Percentiles rank a stretch among this genome's conserved stretches.
Evolutionary conservation across 2,329 filamentous ascomycete genomes (phyloP).

Genomic region (Talaromyces sp.): DNA sequence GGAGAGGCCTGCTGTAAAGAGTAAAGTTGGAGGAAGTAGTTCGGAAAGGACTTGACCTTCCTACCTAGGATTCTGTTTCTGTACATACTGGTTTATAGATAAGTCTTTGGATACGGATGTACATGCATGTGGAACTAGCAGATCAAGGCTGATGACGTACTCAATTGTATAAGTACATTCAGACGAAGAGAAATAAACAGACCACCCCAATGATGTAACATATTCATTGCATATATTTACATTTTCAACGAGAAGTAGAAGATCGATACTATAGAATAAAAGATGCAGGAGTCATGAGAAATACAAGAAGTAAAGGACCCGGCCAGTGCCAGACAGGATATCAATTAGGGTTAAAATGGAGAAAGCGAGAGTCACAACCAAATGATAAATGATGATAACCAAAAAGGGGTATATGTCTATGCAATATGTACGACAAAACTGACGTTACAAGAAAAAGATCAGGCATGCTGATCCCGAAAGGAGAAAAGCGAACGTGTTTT

Average conservation of each 20-base stretch:
- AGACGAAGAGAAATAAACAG: neutral
- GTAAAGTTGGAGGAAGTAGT: neutral
- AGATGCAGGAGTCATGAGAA: neutral
- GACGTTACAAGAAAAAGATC: neutral
- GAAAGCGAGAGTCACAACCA: neutral
- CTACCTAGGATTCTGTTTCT: neutral
- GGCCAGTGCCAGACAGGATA: neutral
- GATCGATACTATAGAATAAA: neutral
- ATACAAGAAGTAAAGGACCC: neutral
- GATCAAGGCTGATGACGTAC: neutral
- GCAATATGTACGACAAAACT: neutral
- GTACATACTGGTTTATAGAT: too few species aligned
- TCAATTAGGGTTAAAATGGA: neutral
- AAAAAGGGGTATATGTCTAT: slow-evolving; percentile 3
- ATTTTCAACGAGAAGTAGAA: neutral
- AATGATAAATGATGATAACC: neutral
- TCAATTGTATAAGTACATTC: neutral
- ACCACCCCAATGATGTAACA: neutral
- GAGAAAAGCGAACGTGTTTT: slow-evolving; percentile 2
- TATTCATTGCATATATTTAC: neutral
- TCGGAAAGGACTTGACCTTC: neutral
- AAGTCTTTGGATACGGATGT: neutral
- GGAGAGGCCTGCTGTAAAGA: slow-evolving; percentile 6
- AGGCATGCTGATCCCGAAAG: neutral
- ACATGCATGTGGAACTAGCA: neutral